Evolutionary conservation across 371 early-diverging fungal genomes (phyloP), one percentile per base, ranked within the genome.

Genomic region (Apophysomyces elegans): DNA sequence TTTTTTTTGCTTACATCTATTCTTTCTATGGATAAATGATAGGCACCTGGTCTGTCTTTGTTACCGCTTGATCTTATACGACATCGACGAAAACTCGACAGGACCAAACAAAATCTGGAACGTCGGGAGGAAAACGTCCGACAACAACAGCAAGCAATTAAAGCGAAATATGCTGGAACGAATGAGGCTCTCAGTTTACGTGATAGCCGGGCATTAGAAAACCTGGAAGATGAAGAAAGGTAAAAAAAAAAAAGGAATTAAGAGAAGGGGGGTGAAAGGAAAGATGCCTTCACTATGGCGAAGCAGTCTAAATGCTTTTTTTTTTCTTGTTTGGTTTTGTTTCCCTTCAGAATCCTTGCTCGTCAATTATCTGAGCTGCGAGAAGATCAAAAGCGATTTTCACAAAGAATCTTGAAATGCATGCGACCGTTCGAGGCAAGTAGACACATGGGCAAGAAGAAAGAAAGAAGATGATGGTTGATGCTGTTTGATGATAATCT

Each of bases 41-140:
- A 77, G 81, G 84, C 84, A 32, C 76, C 76, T 4, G 84, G 84
- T 35, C 59, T 84, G 16, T 78, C 81, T 7, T 39, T 79, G 26
- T 50, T 80, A 16, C 81, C 83, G 1, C 65, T 84, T 26, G 37
- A 60, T 46, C 47, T 82, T 36, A 73, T 83, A 43, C 72, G 72
- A 37, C 68, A 69, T 18, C 70, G 71, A 37, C 39, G 64, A 16
- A 63, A 63, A n/a, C 44, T 75, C 13, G 75, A 79, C 16, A 58
- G 57, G 41, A 68, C 69, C n/a, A 37, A 72, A 46, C 58, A 68
- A 32, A 70, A 72, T 16, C 35, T 80, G n/a, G 59, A 66, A 43
- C 62, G 37, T 32, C 66, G 59, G 4, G 39, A 78, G 9, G 61
- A 57, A 5, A 21, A 69, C 16, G 67, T 69, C 45, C 78, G 73